Evolutionary conservation across 371 early-diverging fungal genomes (phyloP), one percentile per base, ranked within the genome.

Genomic region (Syncephalastrum monosporum): DNA sequence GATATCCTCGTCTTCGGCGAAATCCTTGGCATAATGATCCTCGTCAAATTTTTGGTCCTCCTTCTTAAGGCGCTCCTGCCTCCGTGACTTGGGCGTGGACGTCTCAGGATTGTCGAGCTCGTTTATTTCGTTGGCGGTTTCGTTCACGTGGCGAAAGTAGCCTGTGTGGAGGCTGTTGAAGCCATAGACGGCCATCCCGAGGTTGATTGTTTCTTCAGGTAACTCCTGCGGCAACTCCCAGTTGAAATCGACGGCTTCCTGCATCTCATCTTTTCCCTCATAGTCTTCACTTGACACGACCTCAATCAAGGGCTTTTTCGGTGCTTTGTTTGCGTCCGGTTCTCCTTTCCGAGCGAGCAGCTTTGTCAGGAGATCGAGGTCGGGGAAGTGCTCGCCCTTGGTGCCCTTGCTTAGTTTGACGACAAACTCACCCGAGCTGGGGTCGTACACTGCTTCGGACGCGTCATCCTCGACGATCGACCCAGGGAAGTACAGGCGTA

Each of bases 21-120:
- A 89, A 65, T 94, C 92, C 62, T 75, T 84, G 55, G 94, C 88
- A 66, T 96, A 98, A 61, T 96, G 83, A 43, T 95, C 96, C 42
- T 88, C 90, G 65, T 95, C 92, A 79, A 98, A 97, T 50, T 89
- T 87, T 15, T 59, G 69, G 54, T 96, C 84, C 59, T 96, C 97
- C 1, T 67, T 59, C 7, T 76, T 78, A 4, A 88, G 63, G 24
- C 96, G 75, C 17, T 80, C 75, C 21, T 75, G 61, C 17, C 89
- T 77, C 23, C 96, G 69, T 1, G 83, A 78, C 33, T 80, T 83
- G 6, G 79, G 51, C 0, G 88, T 87, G 6, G 89, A 84, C 13
- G 74, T 73, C 63, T 96, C 96, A 0, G 93, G 83, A 42, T 86
- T 82, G 14, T 59, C 54, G 4, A 95, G 77, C 47, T 91, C 91